Evolutionary conservation across 106 monocot genomes (phyloP).

Genomic region (Allium sativum): DNA sequence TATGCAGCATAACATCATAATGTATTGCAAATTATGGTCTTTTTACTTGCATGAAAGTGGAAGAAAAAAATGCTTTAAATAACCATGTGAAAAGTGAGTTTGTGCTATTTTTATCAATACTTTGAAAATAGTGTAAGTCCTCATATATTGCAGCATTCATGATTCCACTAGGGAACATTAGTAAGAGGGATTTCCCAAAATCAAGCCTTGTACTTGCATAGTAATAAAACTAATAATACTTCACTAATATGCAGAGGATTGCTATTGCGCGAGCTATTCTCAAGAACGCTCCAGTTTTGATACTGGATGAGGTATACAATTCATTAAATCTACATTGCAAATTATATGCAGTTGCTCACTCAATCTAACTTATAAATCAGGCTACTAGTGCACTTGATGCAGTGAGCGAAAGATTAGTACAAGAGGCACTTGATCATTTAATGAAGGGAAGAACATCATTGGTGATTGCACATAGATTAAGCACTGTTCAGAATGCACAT

Average conservation of each 20-base stretch:
- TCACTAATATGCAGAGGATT: conserved; percentile 54
- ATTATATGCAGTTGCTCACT: neutral
- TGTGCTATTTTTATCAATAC: too few relatives aligned
- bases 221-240: neutral
- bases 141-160: too few relatives aligned
- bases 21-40: too few relatives aligned
- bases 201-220: neutral
- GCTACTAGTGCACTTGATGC: conserved; percentile 97
- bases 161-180: too few relatives aligned
- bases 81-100: too few relatives aligned
- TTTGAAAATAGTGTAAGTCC: too few relatives aligned
- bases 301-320: conserved; percentile 79
- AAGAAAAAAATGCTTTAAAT: too few relatives aligned
- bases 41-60: too few relatives aligned
- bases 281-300: conserved; percentile 87
- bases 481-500: conserved; percentile 96
- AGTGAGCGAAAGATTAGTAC: conserved; percentile 84
- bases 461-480: conserved; percentile 91
- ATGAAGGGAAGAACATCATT: conserved; percentile 88
- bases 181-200: too few relatives aligned
- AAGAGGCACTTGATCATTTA: conserved; percentile 78
- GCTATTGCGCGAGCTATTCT: conserved; percentile 93
- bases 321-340: neutral
- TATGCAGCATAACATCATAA: too few relatives aligned
- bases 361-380: conserved; percentile 26